A percentile compares a stretch with the other conserved stretches of the same genome.
phyloP scores from a whole-genome alignment of 208 protist genomes.

The Lotmaria passim region DNA sequence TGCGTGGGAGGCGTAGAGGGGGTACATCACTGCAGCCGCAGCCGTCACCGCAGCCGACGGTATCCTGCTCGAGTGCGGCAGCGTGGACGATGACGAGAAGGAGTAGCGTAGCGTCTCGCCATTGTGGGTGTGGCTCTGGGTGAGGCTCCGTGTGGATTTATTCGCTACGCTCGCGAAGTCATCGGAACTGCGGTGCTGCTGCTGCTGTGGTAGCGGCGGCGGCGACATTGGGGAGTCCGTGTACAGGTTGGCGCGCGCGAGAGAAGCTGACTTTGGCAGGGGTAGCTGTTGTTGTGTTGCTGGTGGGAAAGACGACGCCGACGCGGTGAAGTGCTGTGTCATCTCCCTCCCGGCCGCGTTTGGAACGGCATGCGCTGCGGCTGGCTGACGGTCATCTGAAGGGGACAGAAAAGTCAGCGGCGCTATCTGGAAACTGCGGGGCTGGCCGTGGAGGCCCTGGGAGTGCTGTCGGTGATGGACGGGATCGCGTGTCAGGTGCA shows the following conservation, averaged over 20 bases:
- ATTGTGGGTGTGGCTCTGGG: constrained; percentile 1
- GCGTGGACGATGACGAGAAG: constrained; percentile 1
- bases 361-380: background rate
- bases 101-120: background rate
- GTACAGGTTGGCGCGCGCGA: background rate
- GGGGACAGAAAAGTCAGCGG: constrained; percentile 9
- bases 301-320: background rate
- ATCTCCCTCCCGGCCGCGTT: background rate
- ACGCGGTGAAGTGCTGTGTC: background rate
- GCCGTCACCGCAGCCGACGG: constrained; percentile 9
- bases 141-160: background rate
- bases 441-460: constrained; percentile 14
- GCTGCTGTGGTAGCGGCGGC: background rate
- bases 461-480: constrained; percentile 1
- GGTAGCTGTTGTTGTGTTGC: background rate
- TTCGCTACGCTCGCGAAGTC: background rate
- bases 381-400: background rate
- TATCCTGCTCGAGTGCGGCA: constrained; percentile 6
- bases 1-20: constrained; percentile 2
- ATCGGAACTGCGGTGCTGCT: background rate
- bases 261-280: background rate
- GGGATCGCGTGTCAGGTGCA: background rate
- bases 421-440: constrained; percentile 4
- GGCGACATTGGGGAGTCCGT: background rate
- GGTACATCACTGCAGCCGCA: constrained; percentile 6